Conservation (phyloP, 2,329 filamentous ascomycete genomes). For the Fusarium sambucinum region DNA sequence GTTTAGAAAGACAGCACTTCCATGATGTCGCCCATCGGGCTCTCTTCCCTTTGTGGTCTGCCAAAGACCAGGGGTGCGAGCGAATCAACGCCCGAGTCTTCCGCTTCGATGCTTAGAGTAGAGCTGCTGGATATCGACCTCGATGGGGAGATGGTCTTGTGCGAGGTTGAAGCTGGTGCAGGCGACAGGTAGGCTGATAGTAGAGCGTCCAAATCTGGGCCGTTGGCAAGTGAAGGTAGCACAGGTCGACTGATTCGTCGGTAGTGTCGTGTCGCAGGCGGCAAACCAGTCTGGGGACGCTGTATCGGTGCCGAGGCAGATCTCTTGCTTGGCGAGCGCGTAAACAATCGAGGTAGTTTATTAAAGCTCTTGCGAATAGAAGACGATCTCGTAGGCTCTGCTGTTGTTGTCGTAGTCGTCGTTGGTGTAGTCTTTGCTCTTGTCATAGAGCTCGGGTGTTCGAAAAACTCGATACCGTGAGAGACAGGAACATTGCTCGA, state of each 20-base stretch:
- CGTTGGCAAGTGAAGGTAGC: conserved; percentile 29
- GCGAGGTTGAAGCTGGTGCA: conserved; percentile 10
- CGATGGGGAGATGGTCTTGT: conserved; percentile 34
- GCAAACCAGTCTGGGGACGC: conserved; percentile 34
- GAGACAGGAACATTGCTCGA: conserved; percentile 41
- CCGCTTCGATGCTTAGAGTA: conserved; percentile 37
- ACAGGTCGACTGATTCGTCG: conserved; percentile 43
- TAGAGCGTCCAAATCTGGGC: conserved; percentile 35
- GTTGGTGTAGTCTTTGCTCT: conserved; percentile 22
- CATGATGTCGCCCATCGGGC: conserved; percentile 41
- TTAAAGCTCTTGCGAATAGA: conserved; percentile 39
- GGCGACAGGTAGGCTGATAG: conserved; percentile 40
- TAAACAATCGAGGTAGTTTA: conserved; percentile 36
- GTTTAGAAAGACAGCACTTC: conserved; percentile 37
- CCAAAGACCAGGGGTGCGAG: conserved; percentile 41
- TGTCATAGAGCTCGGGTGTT: conserved; percentile 10
- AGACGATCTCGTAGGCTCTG: conserved; percentile 21
- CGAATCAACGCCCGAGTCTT: conserved; percentile 30
- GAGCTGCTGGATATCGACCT: conserved; percentile 41
- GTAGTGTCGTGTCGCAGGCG: conserved; percentile 33
- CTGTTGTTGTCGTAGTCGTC: not conserved
- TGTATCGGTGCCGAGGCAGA: conserved; percentile 22
- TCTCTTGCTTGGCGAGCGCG: conserved; percentile 40
- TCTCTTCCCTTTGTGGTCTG: conserved; percentile 30
- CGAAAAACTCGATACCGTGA: conserved; percentile 39